Percentiles rank a stretch among this genome's conserved stretches.
phyloP scores from a whole-genome alignment of 2,329 filamentous ascomycete genomes.

The Pseudogymnoascus sp. region DNA sequence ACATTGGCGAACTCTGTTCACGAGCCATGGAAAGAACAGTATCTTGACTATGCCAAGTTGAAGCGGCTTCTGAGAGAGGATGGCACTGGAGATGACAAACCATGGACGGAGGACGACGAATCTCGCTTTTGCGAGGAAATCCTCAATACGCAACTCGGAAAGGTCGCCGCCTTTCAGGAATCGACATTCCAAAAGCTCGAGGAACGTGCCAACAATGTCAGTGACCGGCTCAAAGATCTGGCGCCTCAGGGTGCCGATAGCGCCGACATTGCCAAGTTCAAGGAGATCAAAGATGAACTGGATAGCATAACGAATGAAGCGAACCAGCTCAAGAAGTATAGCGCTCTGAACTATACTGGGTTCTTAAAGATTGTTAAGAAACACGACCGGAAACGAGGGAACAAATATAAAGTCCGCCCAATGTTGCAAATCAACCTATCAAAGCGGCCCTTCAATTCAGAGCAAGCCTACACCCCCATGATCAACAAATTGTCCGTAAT shows the following conservation, averaged over 20 bases:
- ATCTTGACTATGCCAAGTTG: constrained; percentile 92
- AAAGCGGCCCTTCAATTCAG: constrained; percentile 89
- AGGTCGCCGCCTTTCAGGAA: constrained; percentile 84
- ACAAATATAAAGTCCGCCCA: constrained; percentile 78
- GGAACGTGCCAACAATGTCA: constrained; percentile 45
- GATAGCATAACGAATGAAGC: constrained; percentile 85
- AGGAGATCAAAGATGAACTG: constrained; percentile 69
- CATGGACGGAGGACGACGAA: constrained; percentile 93
- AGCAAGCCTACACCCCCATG: constrained; percentile 78
- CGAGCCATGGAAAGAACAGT: constrained; percentile 81
- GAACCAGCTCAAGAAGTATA: constrained; percentile 90
- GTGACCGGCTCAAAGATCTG: constrained; percentile 70
- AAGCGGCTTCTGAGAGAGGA: constrained; percentile 83
- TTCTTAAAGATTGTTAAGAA: constrained; percentile 99
- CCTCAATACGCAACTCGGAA: constrained; percentile 89
- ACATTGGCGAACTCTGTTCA: constrained; percentile 76
- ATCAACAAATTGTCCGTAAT: constrained; percentile 87
- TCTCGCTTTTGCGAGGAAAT: constrained; percentile 90
- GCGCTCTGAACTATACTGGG: constrained; percentile 92
- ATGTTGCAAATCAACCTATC: constrained; percentile 85
- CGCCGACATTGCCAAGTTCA: constrained; percentile 46
- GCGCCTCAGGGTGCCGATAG: constrained; percentile 49
- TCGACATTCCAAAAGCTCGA: constrained; percentile 57
- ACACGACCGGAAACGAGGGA: constrained; percentile 87
- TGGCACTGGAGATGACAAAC: constrained; percentile 40